These are phyloP conservation scores for Botryotinia narcissicola DNA, from an alignment of 2,329 filamentous ascomycete genomes.

Conservation along the genomic window DNA sequence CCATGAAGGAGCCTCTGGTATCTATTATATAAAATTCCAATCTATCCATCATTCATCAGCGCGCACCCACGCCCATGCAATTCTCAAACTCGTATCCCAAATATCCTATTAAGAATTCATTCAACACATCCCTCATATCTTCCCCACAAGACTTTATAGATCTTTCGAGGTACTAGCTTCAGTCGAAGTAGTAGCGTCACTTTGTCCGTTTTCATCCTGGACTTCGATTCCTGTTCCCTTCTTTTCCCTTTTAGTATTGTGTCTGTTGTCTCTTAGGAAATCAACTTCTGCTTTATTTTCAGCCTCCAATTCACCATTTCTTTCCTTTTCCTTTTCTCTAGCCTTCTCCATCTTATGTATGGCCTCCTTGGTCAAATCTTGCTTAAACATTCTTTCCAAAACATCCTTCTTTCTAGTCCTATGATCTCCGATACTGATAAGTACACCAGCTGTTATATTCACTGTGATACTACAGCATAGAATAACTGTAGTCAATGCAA, in stretches of 20 bases:
- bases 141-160: too few species aligned
- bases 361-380: constrained; percentile 68
- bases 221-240: not conserved
- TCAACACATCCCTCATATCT: not conserved
- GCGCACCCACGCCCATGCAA: not conserved
- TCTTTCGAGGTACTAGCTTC: not conserved
- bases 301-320: not conserved
- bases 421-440: constrained; percentile 75
- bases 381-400: constrained; percentile 70
- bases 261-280: not conserved
- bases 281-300: not conserved
- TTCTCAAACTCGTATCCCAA: not conserved
- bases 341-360: constrained; percentile 46
- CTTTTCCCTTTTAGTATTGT: not conserved
- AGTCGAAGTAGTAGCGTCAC: not conserved
- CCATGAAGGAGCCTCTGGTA: not conserved
- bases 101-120: not conserved
- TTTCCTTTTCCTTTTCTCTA: constrained; percentile 27
- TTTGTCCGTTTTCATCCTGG: not conserved
- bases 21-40: not conserved
- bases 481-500: constrained; percentile 76
- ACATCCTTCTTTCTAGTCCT: constrained; percentile 84
- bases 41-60: not conserved
- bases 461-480: constrained; percentile 75
- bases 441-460: constrained; percentile 72